These are phyloP conservation scores for Drechslera avenae DNA, from an alignment of 2,329 filamentous ascomycete genomes.

Conservation along the genomic window DNA sequence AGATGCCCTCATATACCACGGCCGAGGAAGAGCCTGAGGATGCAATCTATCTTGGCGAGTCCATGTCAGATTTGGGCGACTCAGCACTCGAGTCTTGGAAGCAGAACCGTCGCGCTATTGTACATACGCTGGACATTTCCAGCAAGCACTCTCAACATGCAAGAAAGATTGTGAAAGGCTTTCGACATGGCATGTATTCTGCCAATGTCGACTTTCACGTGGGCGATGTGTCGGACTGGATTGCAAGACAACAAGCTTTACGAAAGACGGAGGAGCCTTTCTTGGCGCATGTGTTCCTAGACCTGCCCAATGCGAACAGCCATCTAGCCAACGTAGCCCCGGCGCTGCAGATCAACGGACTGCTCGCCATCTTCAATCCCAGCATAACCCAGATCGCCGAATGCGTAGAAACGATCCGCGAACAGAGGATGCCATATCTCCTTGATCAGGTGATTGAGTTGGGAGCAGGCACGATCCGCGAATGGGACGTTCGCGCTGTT, in stretches of 20 bases:
- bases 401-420: constrained; percentile 62
- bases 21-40: constrained; percentile 32
- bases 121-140: constrained; percentile 75
- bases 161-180: constrained; percentile 67
- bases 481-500: constrained; percentile 67
- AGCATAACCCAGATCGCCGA: constrained; percentile 78
- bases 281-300: constrained; percentile 72
- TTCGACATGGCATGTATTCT: constrained; percentile 72
- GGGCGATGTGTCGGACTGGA: constrained; percentile 67
- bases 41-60: constrained; percentile 40
- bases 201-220: constrained; percentile 75
- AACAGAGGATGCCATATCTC: constrained; percentile 60
- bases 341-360: constrained; percentile 68
- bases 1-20: constrained; percentile 19
- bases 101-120: constrained; percentile 64
- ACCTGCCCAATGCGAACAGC: constrained; percentile 68
- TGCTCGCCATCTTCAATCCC: constrained; percentile 73
- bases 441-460: constrained; percentile 67
- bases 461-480: constrained; percentile 59
- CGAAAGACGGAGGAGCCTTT: constrained; percentile 59
- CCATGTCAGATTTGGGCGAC: constrained; percentile 39
- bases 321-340: constrained; percentile 58
- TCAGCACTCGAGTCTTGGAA: constrained; percentile 46
- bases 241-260: constrained; percentile 54
- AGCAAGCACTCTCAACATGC: constrained; percentile 68